Evolutionary conservation across 2,329 filamentous ascomycete genomes (phyloP), one percentile per base, ranked within the genome.

Genomic region (Hypoxylon sp.): DNA sequence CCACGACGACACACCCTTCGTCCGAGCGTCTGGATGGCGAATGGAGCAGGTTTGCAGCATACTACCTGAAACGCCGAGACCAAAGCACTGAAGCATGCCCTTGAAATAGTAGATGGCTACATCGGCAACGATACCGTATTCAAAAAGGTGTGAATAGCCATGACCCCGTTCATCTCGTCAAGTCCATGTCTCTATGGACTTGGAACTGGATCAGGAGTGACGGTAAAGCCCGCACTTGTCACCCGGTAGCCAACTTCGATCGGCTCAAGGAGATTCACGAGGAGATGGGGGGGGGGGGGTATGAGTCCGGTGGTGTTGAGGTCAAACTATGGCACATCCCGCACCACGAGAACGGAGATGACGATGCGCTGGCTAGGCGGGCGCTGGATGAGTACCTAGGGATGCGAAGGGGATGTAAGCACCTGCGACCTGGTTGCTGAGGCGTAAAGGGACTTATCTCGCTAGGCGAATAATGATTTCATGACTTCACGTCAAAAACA

Each of bases 1-100:
- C n/a, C 43, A 50, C 46, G 69, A 65, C 50, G 72, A 70, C 1
- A 68, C 41, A 6, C 63, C 52, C 1, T 44, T 32, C 1, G 72
- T 71, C 4, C 62, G 55, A 5, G 71, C 62, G 0, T 41, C 68
- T 71, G 6, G 39, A 41, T 71, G 72, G 7, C 69, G 68, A 4
- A 48, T 74, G n/a, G n/a, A n/a, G n/a, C n/a, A n/a, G n/a, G n/a
- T n/a, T 44, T 58, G 19, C 59, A 55, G 8, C 67, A 65, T 60
- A 71, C 63, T 15, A 63, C 22, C 55, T 28, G 47, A 2, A 28
- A 59, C 11, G 67, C 67, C 28, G 59, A 71, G 59, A 67, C 70
- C 43, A 65, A 70, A 51, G 70, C 39, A 4, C 8, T 43, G 17
- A 20, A 4, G 17, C 39, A 20, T 5, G 39, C 39, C 8, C 17